A percentile compares a stretch with the other conserved stretches of the same genome.
Evolutionary conservation across 2,329 filamentous ascomycete species (phyloP).

Genomic region (Microdochium trichocladiopsis): DNA sequence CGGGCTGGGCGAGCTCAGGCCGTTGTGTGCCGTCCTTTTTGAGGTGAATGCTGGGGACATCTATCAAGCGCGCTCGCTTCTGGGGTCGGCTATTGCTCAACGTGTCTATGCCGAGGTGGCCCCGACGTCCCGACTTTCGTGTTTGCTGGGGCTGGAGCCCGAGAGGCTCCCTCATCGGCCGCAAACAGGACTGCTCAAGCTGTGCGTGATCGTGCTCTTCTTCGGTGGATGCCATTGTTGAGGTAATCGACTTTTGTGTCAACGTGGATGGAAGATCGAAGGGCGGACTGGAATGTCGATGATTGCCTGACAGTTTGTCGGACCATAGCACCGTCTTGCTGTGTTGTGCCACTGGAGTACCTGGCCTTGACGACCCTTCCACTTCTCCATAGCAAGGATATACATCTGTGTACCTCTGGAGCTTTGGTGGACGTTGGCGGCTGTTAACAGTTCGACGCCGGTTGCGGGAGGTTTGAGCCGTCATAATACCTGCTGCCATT

Average conservation of each 20-base stretch:
- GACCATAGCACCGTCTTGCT: neutral
- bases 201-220: neutral
- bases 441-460: too few species aligned
- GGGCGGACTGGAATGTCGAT: neutral
- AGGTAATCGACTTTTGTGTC: too few species aligned
- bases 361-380: neutral
- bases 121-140: neutral
- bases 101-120: neutral
- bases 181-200: neutral
- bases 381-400: neutral
- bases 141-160: neutral
- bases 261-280: too few species aligned
- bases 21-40: too few species aligned
- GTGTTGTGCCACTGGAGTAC: too few species aligned
- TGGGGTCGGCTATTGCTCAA: too few species aligned
- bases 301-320: neutral
- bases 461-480: too few species aligned
- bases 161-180: neutral
- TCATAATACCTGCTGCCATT: too few species aligned
- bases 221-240: too few species aligned
- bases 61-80: too few species aligned
- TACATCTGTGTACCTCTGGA: neutral
- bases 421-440: neutral
- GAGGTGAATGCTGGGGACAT: too few species aligned
- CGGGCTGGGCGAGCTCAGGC: too few species aligned